Percentiles rank a stretch among this genome's conserved stretches.
Conservation (phyloP, 169 alveolate species). For the Plasmodium cynomolgi region DNA sequence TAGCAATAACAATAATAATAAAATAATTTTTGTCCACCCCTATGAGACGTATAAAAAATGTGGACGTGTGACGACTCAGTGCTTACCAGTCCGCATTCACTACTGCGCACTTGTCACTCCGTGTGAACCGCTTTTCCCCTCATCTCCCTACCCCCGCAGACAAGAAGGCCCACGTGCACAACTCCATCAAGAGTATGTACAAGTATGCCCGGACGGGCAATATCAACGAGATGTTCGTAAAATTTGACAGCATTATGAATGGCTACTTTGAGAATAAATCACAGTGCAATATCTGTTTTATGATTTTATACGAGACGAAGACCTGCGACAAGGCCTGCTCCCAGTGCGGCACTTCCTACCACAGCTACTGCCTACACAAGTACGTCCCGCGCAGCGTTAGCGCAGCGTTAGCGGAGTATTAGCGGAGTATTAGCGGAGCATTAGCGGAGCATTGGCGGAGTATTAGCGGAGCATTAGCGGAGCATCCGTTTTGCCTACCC, state of each 20-base stretch:
- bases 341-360: conserved; percentile 47
- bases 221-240: conserved; percentile 59
- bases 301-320: conserved; percentile 41
- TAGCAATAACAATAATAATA: too few relatives aligned
- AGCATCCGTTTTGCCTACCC: neutral
- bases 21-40: neutral
- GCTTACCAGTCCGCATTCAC: neutral
- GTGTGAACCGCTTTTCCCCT: neutral
- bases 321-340: conserved; percentile 59
- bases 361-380: conserved; percentile 69
- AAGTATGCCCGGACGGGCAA: conserved; percentile 57
- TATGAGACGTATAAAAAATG: neutral
- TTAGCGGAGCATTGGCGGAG: too few relatives aligned
- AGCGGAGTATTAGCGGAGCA: too few relatives aligned
- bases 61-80: too few relatives aligned
- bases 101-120: neutral
- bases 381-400: neutral
- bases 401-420: neutral
- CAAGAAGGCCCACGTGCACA: conserved; percentile 45
- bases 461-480: too few relatives aligned
- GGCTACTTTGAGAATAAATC: conserved; percentile 51
- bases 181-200: conserved; percentile 68
- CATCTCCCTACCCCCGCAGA: neutral
- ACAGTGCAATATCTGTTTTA: conserved; percentile 61
- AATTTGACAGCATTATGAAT: conserved; percentile 59